These are phyloP conservation scores for Physaria fendleri DNA, from an alignment of 345 rosid species.

Conservation along the genomic window DNA sequence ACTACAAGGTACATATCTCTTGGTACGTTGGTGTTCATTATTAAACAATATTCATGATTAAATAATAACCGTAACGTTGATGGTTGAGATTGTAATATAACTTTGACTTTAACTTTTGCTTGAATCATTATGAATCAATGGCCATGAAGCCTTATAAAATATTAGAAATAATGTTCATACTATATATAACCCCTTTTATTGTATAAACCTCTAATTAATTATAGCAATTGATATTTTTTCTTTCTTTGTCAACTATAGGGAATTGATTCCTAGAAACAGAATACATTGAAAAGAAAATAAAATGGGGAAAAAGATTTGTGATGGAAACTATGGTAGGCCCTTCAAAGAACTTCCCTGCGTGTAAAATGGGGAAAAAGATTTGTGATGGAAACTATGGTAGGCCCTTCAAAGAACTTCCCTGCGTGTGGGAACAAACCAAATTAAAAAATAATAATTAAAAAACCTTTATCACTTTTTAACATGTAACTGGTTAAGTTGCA, in stretches of 20 bases:
- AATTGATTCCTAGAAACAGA: neutral
- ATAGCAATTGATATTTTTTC: too few species aligned
- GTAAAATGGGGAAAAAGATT: neutral
- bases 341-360: slow-evolving; percentile 36
- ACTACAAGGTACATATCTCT: too few species aligned
- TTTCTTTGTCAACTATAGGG: too few species aligned
- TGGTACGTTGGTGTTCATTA: too few species aligned
- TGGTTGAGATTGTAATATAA: slow-evolving; percentile 17
- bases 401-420: slow-evolving; percentile 35
- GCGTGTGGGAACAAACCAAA: slow-evolving; percentile 42
- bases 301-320: neutral
- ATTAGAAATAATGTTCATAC: too few species aligned
- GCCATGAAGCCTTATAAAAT: neutral
- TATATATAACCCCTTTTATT: too few species aligned
- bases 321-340: slow-evolving; percentile 22
- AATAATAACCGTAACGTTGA: slow-evolving; percentile 3
- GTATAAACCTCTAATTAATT: neutral
- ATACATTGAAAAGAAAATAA: neutral
- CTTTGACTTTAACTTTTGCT: slow-evolving; percentile 4
- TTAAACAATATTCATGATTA: neutral
- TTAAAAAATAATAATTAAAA: too few species aligned
- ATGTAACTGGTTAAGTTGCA: too few species aligned
- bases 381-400: slow-evolving; percentile 21
- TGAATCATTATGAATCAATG: slow-evolving; percentile 9
- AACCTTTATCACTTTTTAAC: slow-evolving; percentile 25